phyloP scores from a whole-genome alignment of 768 basidiomycete genomes.

The Russula brevipes region DNA sequence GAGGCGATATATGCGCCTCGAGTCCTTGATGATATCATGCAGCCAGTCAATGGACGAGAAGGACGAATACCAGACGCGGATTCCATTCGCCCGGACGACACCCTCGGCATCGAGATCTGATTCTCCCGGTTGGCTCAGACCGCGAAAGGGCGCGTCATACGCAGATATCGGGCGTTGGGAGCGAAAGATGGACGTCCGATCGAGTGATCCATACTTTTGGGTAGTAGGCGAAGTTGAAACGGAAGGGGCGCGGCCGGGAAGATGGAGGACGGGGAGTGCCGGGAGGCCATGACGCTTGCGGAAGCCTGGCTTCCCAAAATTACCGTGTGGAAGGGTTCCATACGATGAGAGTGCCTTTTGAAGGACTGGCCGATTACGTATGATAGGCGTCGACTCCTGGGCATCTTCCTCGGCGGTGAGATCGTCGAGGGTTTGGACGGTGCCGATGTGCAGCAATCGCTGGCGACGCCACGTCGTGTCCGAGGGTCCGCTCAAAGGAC shows the following conservation, averaged over 20 bases:
- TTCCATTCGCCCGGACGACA: constrained; percentile 62
- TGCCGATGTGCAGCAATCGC: constrained; percentile 53
- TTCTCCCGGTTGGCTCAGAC: constrained; percentile 29
- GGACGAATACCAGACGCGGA: constrained; percentile 88
- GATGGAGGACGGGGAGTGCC: constrained; percentile 35
- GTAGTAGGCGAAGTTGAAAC: constrained; percentile 34
- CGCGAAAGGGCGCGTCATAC: constrained; percentile 52
- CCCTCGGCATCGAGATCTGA: constrained; percentile 48
- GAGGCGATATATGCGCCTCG: constrained; percentile 69
- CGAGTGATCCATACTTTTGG: constrained; percentile 29
- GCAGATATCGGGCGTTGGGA: constrained; percentile 64
- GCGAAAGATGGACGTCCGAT: constrained; percentile 37
- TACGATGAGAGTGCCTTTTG: constrained; percentile 40
- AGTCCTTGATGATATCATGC: constrained; percentile 94
- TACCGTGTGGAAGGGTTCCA: constrained; percentile 42
- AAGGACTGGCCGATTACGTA: constrained; percentile 25
- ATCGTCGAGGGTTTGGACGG: neutral
- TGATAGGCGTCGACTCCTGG: constrained; percentile 37
- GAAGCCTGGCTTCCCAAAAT: constrained; percentile 26
- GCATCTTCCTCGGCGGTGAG: constrained; percentile 18
- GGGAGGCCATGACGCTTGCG: constrained; percentile 36
- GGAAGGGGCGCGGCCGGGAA: constrained; percentile 27
- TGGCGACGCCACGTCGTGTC: constrained; percentile 56
- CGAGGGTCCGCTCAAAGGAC: constrained; percentile 46
- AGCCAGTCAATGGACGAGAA: constrained; percentile 95